phyloP scores from a whole-genome alignment of 1,284 basidiomycete genomes.

The Ceratobasidium sp. region DNA sequence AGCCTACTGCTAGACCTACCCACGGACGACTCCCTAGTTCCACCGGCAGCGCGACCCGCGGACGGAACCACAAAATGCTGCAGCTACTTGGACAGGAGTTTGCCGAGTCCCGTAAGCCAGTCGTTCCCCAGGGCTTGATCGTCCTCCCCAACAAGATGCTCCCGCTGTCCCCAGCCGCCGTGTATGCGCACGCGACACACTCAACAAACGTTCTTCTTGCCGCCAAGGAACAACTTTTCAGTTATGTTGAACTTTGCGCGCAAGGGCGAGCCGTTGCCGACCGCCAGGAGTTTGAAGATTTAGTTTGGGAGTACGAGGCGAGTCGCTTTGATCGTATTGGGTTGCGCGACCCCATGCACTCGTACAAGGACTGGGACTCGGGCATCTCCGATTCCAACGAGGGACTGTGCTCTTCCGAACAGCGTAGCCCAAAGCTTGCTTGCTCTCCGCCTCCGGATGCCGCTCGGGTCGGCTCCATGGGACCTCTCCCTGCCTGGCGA shows the following conservation, averaged over 20 bases:
- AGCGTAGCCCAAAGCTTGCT: constrained; percentile 19
- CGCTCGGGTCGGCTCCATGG: constrained; percentile 1
- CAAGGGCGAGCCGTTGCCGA: constrained; percentile 26
- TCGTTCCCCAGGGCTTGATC: constrained; percentile 10
- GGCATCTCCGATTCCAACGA: constrained; percentile 26
- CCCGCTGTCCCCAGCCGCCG: constrained; percentile 25
- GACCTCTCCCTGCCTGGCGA: constrained; percentile 28
- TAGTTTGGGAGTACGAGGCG: constrained; percentile 34
- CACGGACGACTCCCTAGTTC: background rate
- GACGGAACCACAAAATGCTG: constrained; percentile 27
- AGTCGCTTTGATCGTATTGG: constrained; percentile 27
- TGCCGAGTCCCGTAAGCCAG: constrained; percentile 31
- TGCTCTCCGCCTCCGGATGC: constrained; percentile 5
- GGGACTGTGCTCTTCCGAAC: constrained; percentile 16
- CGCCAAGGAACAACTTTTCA: constrained; percentile 35
- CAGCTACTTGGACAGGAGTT: constrained; percentile 30
- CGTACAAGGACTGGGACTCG: constrained; percentile 18
- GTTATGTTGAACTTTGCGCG: constrained; percentile 29
- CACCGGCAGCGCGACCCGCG: background rate
- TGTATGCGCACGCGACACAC: constrained; percentile 35
- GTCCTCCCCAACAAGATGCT: constrained; percentile 36
- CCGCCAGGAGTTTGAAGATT: constrained; percentile 26
- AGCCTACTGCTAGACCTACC: background rate
- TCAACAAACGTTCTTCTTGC: constrained; percentile 29
- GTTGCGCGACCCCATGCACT: constrained; percentile 32